phyloP scores from a whole-genome alignment of 2,329 filamentous ascomycete genomes.

The Neofusicoccum sp. region DNA sequence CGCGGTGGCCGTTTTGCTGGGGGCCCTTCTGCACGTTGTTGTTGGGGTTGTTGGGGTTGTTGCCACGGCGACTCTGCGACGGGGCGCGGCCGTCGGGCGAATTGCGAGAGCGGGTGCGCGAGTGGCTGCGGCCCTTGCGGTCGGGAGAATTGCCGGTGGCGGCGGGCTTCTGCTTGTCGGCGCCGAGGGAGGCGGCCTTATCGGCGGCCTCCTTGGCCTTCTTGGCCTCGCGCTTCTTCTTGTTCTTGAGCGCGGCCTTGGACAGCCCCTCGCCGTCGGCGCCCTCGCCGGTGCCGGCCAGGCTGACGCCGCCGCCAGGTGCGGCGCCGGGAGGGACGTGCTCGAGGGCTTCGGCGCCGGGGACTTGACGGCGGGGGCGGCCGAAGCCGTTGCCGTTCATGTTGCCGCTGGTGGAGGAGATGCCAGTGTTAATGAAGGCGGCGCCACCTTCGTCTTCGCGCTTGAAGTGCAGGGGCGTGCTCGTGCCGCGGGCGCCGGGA shows the following conservation, averaged over 20 bases:
- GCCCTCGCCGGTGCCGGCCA: slow-evolving; percentile 63
- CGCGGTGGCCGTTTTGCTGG: background rate
- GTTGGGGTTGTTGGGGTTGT: slow-evolving; percentile 5
- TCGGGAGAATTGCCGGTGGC: slow-evolving; percentile 58
- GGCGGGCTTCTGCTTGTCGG: slow-evolving; percentile 25
- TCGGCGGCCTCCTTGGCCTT: slow-evolving; percentile 79
- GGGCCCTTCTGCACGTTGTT: background rate
- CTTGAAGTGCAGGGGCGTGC: slow-evolving; percentile 92
- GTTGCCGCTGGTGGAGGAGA: slow-evolving; percentile 56
- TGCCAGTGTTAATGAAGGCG: slow-evolving; percentile 79
- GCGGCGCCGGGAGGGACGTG: slow-evolving; percentile 66
- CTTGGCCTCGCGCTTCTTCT: slow-evolving; percentile 96
- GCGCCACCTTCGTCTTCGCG: slow-evolving; percentile 95
- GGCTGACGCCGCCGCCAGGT: slow-evolving; percentile 63
- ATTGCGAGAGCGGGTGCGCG: slow-evolving; percentile 50
- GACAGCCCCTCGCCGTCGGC: slow-evolving; percentile 68
- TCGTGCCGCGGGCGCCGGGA: slow-evolving; percentile 83
- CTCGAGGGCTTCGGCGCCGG: slow-evolving; percentile 69
- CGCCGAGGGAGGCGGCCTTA: slow-evolving; percentile 35
- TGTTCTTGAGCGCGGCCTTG: slow-evolving; percentile 89
- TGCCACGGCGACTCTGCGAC: slow-evolving; percentile 13
- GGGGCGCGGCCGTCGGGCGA: slow-evolving; percentile 1
- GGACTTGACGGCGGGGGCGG: slow-evolving; percentile 70
- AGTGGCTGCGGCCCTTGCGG: slow-evolving; percentile 56
- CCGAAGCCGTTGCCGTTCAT: slow-evolving; percentile 75